Evolutionary conservation across 495 filamentous ascomycete genomes (phyloP), one percentile per base, ranked within the genome.

Genomic region (Tetracladium marchalianum): DNA sequence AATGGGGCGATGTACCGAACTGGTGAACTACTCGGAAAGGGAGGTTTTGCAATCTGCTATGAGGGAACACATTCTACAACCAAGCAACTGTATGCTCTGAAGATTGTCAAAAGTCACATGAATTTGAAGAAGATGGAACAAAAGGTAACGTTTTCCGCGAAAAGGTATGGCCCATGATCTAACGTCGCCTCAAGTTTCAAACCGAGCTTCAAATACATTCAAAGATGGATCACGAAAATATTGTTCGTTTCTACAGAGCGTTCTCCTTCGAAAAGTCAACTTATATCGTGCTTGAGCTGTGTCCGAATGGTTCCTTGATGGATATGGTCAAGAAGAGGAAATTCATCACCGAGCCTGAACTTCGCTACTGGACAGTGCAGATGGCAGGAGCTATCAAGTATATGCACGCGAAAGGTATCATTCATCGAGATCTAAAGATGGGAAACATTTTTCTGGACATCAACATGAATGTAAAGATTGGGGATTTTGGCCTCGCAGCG

Each of bases 121-220:
- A 76, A 78, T 13, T 70, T 80, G 44, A 87, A 85, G 53, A 60
- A 60, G 55, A 77, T 77, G 72, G 74, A 85, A 53, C 87, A 94
- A 54, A 98, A 98, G 81, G 90, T 94, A 34, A 38, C 10, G 0
- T 6, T 22, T 43, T n/a, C 7, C 7, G 13, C 2, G 1, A 27
- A 31, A n/a, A 22, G 7, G 15, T 36, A 16, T 11, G 19, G 11
- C 45, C 16, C 15, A 38, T 46, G 18, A 32, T 27, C 5, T 77
- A 52, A 78, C 59, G 11, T 34, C 5, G 32, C 39, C 5, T 46
- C 17, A 46, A 96, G 89, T 99, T 99, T 65, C 87, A 92, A 65
- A 95, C 89, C 4, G 93, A 99, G 60, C 75, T 99, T 1, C 89
- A 96, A 62, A 94, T 99, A 38, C 93, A 99, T 62, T 94, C 90